Conservation (phyloP, 192 early-diverging fungal species). For the Diversispora epigaea region DNA sequence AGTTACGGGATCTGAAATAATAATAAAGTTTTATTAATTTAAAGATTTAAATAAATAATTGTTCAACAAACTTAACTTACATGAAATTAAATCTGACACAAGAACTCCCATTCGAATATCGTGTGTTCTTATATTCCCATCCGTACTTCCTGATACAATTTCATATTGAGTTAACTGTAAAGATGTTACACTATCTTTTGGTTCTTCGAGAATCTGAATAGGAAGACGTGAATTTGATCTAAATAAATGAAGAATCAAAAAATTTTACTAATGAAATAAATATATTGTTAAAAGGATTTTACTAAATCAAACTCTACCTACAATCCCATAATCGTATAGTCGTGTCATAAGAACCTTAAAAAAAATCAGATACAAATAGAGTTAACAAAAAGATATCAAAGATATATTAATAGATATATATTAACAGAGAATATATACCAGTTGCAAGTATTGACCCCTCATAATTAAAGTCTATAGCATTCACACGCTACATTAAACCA, state of each 20-base stretch:
- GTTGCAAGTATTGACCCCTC: slow-evolving; percentile 77
- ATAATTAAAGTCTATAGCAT: slow-evolving; percentile 78
- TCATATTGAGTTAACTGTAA: slow-evolving; percentile 69
- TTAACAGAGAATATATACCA: slow-evolving; percentile 51
- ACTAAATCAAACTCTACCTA: slow-evolving; percentile 43
- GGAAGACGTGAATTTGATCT: slow-evolving; percentile 62
- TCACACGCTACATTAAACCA: slow-evolving; percentile 57
- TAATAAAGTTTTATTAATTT: slow-evolving; percentile 21
- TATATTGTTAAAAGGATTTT: neutral
- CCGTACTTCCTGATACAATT: slow-evolving; percentile 76
- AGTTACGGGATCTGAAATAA: slow-evolving; percentile 67
- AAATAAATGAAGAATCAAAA: neutral
- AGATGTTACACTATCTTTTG: slow-evolving; percentile 83
- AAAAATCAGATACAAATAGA: neutral
- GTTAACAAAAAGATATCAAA: neutral
- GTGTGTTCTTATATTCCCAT: slow-evolving; percentile 80
- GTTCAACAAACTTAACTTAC: slow-evolving; percentile 41
- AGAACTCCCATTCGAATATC: slow-evolving; percentile 81
- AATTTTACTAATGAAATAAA: neutral
- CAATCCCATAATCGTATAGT: slow-evolving; percentile 80
- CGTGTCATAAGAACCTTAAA: slow-evolving; percentile 62
- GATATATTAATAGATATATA: neutral
- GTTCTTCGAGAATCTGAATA: slow-evolving; percentile 80
- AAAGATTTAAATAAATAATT: neutral
- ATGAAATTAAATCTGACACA: slow-evolving; percentile 68